Percentiles rank a stretch among this genome's conserved stretches.
Conservation (phyloP, 768 basidiomycete species). For the Mycena kentingensis region DNA sequence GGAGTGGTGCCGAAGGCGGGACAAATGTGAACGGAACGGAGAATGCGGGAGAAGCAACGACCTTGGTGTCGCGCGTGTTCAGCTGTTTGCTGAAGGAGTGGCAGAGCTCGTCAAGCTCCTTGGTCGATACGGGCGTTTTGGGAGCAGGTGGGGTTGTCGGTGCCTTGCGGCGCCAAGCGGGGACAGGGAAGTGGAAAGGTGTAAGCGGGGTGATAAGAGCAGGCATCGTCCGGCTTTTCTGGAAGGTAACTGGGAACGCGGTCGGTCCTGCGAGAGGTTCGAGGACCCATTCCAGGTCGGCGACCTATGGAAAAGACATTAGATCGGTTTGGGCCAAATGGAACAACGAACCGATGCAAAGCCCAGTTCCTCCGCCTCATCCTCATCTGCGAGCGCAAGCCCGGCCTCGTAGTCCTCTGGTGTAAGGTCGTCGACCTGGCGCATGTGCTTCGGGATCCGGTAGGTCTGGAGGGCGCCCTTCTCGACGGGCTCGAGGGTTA, state of each 20-base stretch:
- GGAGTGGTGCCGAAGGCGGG: not conserved
- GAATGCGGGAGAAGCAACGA: not conserved
- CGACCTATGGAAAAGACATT: not conserved
- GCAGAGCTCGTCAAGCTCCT: slow-evolving; percentile 18
- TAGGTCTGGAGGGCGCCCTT: slow-evolving; percentile 28
- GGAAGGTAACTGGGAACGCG: slow-evolving; percentile 27
- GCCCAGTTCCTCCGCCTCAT: slow-evolving; percentile 12
- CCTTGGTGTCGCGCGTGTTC: slow-evolving; percentile 2
- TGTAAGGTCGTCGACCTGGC: slow-evolving; percentile 4
- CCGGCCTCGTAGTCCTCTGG: slow-evolving; percentile 21
- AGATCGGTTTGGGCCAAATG: slow-evolving; percentile 8
- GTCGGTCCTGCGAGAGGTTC: slow-evolving; percentile 20
- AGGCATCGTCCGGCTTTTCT: not conserved
- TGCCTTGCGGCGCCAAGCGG: not conserved
- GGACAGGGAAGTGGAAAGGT: not conserved
- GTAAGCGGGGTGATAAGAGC: not conserved
- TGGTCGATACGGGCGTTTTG: not conserved
- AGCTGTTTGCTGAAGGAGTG: slow-evolving; percentile 16
- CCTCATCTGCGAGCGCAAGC: slow-evolving; percentile 17
- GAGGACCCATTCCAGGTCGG: slow-evolving; percentile 13
- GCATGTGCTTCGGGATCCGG: slow-evolving; percentile 24
- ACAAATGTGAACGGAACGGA: not conserved
- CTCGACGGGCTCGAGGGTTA: slow-evolving; percentile 29
- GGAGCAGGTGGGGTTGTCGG: not conserved
- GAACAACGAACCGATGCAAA: no score